Conservation (phyloP, 768 basidiomycete genomes). For the Cyclocybe cylindracea region DNA sequence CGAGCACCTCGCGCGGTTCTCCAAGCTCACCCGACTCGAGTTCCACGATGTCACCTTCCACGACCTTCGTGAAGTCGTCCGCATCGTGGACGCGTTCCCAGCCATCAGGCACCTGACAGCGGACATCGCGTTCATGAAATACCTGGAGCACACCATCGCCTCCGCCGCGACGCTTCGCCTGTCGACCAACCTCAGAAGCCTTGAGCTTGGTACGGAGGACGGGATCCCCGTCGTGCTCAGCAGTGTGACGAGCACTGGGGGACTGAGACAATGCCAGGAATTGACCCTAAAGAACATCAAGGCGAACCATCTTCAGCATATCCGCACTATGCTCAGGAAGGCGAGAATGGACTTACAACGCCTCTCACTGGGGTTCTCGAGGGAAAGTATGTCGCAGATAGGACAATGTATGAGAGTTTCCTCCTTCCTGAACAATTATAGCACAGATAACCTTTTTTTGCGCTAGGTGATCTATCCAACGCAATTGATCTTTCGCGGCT, state of each 20-base stretch:
- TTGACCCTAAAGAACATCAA: conserved; percentile 20
- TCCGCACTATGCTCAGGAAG: conserved; percentile 11
- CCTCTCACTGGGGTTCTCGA: conserved; percentile 14
- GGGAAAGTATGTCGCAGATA: conserved; percentile 3
- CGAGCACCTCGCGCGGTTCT: conserved; percentile 17
- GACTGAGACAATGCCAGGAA: conserved; percentile 3
- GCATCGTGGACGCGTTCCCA: conserved; percentile 23
- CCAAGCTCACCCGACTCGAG: conserved; percentile 21
- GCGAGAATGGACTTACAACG: conserved; percentile 17
- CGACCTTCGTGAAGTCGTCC: conserved; percentile 28
- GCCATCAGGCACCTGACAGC: conserved; percentile 22
- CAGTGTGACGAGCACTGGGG: conserved; percentile 8
- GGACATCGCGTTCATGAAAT: conserved; percentile 28
- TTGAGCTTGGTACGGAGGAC: conserved; percentile 27
- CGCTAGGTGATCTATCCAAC: conserved; percentile 12
- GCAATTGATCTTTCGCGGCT: conserved; percentile 21
- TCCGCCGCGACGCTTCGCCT: conserved; percentile 11
- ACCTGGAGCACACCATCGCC: conserved; percentile 22
- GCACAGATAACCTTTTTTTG: not conserved
- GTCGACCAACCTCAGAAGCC: conserved; percentile 13
- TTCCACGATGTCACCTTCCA: conserved; percentile 29
- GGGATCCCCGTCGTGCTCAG: conserved; percentile 25
- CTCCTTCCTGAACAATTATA: not conserved
- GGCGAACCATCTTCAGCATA: conserved; percentile 14
- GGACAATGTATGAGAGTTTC: conserved; percentile 6